Conservation (phyloP, 495 filamentous ascomycete species). For the Aspergillus asperescens region DNA sequence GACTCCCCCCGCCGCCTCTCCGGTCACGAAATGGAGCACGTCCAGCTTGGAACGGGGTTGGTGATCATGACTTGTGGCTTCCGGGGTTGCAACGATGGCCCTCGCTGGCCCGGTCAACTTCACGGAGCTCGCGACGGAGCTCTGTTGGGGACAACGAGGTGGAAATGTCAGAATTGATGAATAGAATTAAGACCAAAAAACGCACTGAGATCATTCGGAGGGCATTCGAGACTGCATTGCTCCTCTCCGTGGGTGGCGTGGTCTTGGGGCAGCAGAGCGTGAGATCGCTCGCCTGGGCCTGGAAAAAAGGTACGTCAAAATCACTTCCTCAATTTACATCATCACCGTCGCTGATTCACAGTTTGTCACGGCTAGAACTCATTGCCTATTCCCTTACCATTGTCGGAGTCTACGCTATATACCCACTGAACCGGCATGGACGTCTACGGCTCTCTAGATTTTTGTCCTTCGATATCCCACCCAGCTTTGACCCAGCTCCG, state of each 20-base stretch:
- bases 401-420: slow-evolving; percentile 40
- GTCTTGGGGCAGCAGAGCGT: slow-evolving; percentile 31
- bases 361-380: slow-evolving; percentile 40
- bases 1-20: slow-evolving; percentile 68
- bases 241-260: slow-evolving; percentile 42
- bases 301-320: slow-evolving; percentile 37
- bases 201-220: slow-evolving; percentile 44
- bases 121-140: slow-evolving; percentile 34
- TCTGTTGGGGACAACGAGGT: slow-evolving; percentile 35
- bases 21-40: slow-evolving; percentile 70
- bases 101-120: slow-evolving; percentile 29
- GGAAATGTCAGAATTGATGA: slow-evolving; percentile 25
- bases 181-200: slow-evolving; percentile 30
- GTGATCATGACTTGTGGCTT: slow-evolving; percentile 33
- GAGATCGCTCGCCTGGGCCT: slow-evolving; percentile 34
- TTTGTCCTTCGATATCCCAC: slow-evolving; percentile 51
- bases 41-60: slow-evolving; percentile 43
- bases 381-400: slow-evolving; percentile 37
- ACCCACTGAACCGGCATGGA: slow-evolving; percentile 38
- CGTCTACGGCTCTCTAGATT: slow-evolving; percentile 25
- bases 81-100: slow-evolving; percentile 35
- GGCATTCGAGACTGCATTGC: slow-evolving; percentile 37
- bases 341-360: not conserved
- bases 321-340: not conserved
- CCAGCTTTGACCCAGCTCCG: slow-evolving; percentile 84